A percentile compares a stretch with the other conserved stretches of the same genome.
Evolutionary conservation across 768 basidiomycete species (phyloP).

Genomic region (Xanthoconium purpureum): DNA sequence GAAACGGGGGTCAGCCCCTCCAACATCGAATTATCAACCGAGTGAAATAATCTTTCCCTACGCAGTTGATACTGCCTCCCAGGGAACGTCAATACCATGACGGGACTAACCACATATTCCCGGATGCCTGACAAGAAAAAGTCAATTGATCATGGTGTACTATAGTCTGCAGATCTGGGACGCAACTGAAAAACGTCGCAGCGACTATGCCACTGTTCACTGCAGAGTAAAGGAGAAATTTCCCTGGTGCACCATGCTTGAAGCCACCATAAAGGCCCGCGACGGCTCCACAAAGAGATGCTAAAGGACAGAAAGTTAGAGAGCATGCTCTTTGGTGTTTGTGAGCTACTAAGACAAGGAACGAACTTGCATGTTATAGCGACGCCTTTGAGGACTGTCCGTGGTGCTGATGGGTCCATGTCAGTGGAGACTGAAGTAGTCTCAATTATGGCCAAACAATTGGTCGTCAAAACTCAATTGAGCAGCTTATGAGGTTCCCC

Average conservation of each 20-base stretch:
- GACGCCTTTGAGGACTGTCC: constrained; percentile 56
- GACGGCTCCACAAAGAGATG: constrained; percentile 49
- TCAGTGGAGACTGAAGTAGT: background rate
- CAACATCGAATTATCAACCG: constrained; percentile 18
- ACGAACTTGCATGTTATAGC: constrained; percentile 80
- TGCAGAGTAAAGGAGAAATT: constrained; percentile 57
- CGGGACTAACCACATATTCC: constrained; percentile 72
- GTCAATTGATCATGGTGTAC: background rate
- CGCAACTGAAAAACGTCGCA: constrained; percentile 75
- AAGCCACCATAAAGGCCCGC: constrained; percentile 46
- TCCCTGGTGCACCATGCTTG: constrained; percentile 44
- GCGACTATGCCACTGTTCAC: constrained; percentile 72
- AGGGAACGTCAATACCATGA: constrained; percentile 45
- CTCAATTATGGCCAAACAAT: background rate
- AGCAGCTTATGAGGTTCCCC: background rate
- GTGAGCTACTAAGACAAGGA: constrained; percentile 14
- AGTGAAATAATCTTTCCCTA: constrained; percentile 32
- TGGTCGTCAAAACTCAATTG: no score
- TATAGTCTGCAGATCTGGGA: background rate
- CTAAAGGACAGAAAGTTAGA: constrained; percentile 41
- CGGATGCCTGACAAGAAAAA: constrained; percentile 51
- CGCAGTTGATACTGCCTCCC: constrained; percentile 46
- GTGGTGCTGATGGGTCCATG: constrained; percentile 33
- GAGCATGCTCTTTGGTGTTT: constrained; percentile 13
- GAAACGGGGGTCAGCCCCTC: constrained; percentile 25